Base-by-base conservation (phyloP, 345 rosid species). In the Garcia nutans region DNA sequence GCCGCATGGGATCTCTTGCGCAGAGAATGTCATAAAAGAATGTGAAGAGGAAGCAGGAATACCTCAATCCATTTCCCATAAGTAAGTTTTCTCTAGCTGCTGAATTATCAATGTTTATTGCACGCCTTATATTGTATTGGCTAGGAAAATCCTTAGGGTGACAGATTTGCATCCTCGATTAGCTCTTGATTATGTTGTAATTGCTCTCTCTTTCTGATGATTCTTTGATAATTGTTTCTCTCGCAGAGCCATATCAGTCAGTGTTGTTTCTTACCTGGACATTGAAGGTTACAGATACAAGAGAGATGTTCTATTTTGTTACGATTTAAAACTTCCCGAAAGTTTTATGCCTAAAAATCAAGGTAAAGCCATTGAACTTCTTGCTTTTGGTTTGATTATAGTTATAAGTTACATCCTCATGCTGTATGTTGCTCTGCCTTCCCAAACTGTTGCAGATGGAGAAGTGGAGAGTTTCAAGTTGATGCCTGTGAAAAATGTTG, bases 11-110 rank as follows among this genome's bases (percentile, higher is more conserved):
- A 83, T 92, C 72, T 75, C 94, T 72, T 92, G 93, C 50, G 87
- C 89, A 67, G 93, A 90, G 77, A 92, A 95, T 82, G 33, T 95
- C 72, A 85, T 88, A 3, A 95, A 92, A 87, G 97, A 95, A 89
- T 95, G 99, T 42, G 92, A 92, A 78, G 99, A 92, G 82, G 99
- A 95, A 84, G 99, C 99, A 24, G 95, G 97, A 67, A 92, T 92
- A 68, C 89, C 93, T 41, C 78, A 73, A 83, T 73, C 83, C 72
- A 84, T 91, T 73, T 88, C 97, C 44, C 49, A 70, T 52, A 68
- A 88, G 97, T 92, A 83, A 77, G 73, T 63, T 79, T 61, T 67
- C 63, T 60, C 47, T 52, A 0, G 17, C 68, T 55, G 55, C 63
- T 74, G 71, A 76, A 55, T 74, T 26, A 17, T 20, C 23, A 22